Percentiles rank a stretch among this genome's conserved stretches.
These are phyloP conservation scores for Yarrowia yakushimensis DNA, from an alignment of 805 yeast genomes.

Conservation along the genomic window DNA sequence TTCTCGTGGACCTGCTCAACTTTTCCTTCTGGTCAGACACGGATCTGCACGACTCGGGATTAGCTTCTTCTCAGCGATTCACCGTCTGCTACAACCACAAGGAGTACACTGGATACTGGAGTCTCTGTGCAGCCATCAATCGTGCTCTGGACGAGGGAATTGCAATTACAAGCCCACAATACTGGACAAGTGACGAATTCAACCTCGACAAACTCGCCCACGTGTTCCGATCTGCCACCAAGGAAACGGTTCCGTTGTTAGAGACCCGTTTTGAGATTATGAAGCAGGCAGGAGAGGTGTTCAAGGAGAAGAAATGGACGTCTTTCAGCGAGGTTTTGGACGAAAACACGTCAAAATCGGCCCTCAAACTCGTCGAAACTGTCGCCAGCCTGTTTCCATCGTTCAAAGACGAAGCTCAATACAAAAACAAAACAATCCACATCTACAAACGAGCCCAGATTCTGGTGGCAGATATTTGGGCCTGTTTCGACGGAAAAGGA, in stretches of 20 bases:
- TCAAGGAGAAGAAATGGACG: neutral
- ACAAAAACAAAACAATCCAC: conserved; percentile 35
- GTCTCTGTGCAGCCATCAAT: conserved; percentile 44
- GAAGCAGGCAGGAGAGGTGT: conserved; percentile 38
- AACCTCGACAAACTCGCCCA: conserved; percentile 31
- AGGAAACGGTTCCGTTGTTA: conserved; percentile 39
- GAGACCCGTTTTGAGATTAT: conserved; percentile 38
- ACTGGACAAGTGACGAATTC: conserved; percentile 37
- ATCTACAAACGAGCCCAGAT: conserved; percentile 45
- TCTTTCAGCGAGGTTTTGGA: conserved; percentile 34
- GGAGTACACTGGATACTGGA: conserved; percentile 46
- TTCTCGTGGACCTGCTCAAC: conserved; percentile 43
- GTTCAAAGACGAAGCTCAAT: conserved; percentile 38
- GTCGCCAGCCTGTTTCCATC: conserved; percentile 36
- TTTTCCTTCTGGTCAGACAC: conserved; percentile 46
- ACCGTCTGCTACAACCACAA: conserved; percentile 38
- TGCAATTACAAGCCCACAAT: conserved; percentile 40
- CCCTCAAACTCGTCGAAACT: conserved; percentile 36
- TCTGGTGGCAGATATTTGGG: conserved; percentile 45
- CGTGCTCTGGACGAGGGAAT: conserved; percentile 43
- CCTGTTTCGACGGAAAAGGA: conserved; percentile 41
- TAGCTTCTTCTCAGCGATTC: conserved; percentile 35
- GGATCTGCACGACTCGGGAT: conserved; percentile 37
- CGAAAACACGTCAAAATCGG: conserved; percentile 32
- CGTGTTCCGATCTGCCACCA: conserved; percentile 38